Conservation (phyloP, 768 basidiomycete genomes). For the Termitomyces sp. region DNA sequence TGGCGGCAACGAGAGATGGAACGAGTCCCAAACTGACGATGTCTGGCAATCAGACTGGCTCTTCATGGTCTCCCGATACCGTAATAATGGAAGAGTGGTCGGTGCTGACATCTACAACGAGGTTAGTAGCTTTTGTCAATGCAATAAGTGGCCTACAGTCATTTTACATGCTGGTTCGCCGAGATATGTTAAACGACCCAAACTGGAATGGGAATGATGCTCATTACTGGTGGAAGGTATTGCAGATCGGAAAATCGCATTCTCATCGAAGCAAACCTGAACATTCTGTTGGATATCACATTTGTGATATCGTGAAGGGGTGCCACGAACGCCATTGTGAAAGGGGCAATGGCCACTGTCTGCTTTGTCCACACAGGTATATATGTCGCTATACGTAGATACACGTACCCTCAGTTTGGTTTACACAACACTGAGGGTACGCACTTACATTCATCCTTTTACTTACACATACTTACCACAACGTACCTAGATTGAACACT, state of each 20-base stretch:
- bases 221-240: slow-evolving; percentile 10
- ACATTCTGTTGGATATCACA: no score
- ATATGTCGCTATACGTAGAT: no score
- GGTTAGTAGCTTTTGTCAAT: slow-evolving; percentile 1
- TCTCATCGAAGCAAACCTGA: slow-evolving; percentile 10
- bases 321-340: no score
- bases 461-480: no score
- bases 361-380: no score
- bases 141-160: neutral
- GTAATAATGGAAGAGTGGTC: slow-evolving; percentile 8
- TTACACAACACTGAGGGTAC: no score
- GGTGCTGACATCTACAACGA: slow-evolving; percentile 14
- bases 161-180: slow-evolving; percentile 6
- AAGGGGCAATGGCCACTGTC: no score
- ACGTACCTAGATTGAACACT: no score
- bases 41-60: slow-evolving; percentile 11
- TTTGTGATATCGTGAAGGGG: no score
- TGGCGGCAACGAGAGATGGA: slow-evolving; percentile 15
- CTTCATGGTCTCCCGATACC: slow-evolving; percentile 14
- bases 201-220: slow-evolving; percentile 9
- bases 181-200: slow-evolving; percentile 10
- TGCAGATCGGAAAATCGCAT: slow-evolving; percentile 10
- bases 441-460: no score
- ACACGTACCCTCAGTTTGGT: no score
- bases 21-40: slow-evolving; percentile 13